These are phyloP conservation scores for Castanea crenata DNA, from an alignment of 306 rosid species.

Conservation along the genomic window DNA sequence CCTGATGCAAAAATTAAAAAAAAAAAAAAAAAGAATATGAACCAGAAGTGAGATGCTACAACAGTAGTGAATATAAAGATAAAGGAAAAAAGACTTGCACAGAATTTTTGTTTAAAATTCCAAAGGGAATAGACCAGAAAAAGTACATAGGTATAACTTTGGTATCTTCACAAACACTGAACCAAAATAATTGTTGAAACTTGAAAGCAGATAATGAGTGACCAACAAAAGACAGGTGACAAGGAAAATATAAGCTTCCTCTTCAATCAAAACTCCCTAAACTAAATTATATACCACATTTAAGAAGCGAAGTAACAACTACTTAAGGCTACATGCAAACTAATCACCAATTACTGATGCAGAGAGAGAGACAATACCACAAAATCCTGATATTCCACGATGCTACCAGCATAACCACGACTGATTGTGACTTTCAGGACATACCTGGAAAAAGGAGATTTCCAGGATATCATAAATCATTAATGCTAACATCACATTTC, in stretches of 20 bases:
- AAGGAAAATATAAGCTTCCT: neutral
- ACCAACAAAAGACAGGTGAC: neutral
- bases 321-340: neutral
- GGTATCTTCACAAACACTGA: neutral
- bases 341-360: neutral
- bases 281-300: neutral
- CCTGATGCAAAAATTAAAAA: slow-evolving; percentile 46
- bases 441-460: slow-evolving; percentile 58
- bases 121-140: neutral
- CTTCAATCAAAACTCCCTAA: neutral
- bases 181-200: too few species aligned
- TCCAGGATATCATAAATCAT: slow-evolving; percentile 10
- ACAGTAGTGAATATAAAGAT: neutral
- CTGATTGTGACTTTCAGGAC: slow-evolving; percentile 90
- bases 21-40: slow-evolving; percentile 19
- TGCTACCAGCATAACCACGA: slow-evolving; percentile 95
- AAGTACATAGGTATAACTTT: neutral
- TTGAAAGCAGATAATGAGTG: neutral
- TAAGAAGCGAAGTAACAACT: neutral
- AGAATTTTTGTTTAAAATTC: neutral
- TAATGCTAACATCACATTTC: slow-evolving; percentile 15
- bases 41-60: slow-evolving; percentile 16
- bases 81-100: neutral
- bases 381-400: slow-evolving; percentile 90
- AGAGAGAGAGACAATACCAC: slow-evolving; percentile 51